Conservation (phyloP, 257 asterid species). For the Solanum dulcamara region DNA sequence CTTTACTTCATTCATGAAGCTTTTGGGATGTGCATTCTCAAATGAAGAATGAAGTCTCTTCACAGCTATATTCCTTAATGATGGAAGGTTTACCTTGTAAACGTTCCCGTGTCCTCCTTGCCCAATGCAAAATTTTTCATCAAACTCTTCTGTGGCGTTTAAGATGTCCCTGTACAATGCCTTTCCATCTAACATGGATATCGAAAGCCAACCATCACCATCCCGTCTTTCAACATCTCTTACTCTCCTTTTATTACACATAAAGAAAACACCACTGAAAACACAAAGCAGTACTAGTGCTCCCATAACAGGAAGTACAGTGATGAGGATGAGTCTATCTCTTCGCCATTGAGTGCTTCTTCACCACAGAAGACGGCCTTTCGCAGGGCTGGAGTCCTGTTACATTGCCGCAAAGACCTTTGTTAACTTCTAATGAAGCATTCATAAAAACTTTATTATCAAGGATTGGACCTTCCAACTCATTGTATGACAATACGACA, state of each 20-base stretch:
- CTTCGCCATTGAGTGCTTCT: neutral
- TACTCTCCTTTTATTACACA: neutral
- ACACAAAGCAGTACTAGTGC: neutral
- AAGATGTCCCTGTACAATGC: neutral
- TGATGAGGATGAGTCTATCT: neutral
- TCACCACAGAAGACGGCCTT: neutral
- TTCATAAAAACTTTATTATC: neutral
- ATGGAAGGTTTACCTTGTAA: neutral
- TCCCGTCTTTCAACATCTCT: neutral
- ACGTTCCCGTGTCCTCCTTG: neutral
- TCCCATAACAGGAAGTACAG: neutral
- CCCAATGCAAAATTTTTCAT: neutral
- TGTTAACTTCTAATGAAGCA: neutral
- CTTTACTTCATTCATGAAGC: neutral
- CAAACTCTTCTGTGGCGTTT: neutral
- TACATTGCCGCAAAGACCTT: conserved; percentile 2
- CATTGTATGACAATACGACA: neutral
- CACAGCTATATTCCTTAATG: neutral
- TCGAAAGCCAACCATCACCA: neutral
- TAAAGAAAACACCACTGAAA: neutral
- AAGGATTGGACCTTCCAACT: neutral
- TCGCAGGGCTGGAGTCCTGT: neutral
- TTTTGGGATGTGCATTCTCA: neutral
- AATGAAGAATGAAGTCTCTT: neutral
- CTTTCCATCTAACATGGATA: neutral